Evolutionary conservation across 169 alveolate species (phyloP).

Genomic region (Plasmodium falciparum): DNA sequence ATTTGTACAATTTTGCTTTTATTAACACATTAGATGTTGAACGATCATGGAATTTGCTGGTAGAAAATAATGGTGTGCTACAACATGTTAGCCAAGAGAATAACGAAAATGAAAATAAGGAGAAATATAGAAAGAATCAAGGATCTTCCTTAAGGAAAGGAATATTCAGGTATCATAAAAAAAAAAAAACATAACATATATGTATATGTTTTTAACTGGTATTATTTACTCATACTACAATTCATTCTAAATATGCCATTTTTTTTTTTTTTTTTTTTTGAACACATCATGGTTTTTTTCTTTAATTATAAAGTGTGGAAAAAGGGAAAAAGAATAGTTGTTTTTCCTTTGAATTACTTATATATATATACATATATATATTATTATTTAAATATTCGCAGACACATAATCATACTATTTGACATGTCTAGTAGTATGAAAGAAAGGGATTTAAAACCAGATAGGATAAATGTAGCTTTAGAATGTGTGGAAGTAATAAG

Average conservation of each 20-base stretch:
- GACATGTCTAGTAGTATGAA: conserved; percentile 85
- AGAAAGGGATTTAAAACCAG: conserved; percentile 87
- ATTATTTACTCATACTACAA: background rate
- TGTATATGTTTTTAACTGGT: background rate
- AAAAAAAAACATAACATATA: too few relatives aligned
- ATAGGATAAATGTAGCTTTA: conserved; percentile 81
- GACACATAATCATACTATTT: conserved; percentile 82
- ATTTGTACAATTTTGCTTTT: too few relatives aligned
- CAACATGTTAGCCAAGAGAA: conserved; percentile 80
- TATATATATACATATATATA: background rate
- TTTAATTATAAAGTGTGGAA: background rate
- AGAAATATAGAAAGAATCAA: conserved; percentile 27
- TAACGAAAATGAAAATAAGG: conserved; percentile 32
- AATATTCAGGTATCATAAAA: conserved; percentile 80
- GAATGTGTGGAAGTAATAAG: conserved; percentile 81
- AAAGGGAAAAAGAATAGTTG: background rate
- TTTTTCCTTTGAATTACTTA: too few relatives aligned
- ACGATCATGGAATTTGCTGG: conserved; percentile 86
- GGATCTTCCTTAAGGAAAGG: conserved; percentile 75
- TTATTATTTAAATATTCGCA: conserved; percentile 27
- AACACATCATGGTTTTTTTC: background rate
- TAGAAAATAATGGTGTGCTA: conserved; percentile 85
- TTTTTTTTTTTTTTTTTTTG: conserved; percentile 8
- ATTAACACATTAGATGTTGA: conserved; percentile 78
- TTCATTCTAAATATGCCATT: background rate